These are phyloP conservation scores for Begonia fuchsioides DNA, from an alignment of 306 rosid species.

Conservation along the genomic window DNA sequence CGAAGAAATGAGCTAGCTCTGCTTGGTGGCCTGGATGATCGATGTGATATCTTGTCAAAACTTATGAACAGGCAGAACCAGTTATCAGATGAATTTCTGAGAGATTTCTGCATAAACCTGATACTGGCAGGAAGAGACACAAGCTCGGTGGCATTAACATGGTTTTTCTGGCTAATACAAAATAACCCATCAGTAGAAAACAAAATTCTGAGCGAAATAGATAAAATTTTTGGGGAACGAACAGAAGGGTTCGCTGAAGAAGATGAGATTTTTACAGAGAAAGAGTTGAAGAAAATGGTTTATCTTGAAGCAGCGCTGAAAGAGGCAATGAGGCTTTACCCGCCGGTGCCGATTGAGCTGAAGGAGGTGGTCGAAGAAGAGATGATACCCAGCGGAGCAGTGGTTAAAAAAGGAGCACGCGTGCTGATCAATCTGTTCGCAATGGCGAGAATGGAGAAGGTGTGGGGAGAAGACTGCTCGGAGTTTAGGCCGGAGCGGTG, in stretches of 20 bases:
- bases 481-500: constrained; percentile 40
- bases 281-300: constrained; percentile 28
- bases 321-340: constrained; percentile 33
- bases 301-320: constrained; percentile 29
- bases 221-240: constrained; percentile 6
- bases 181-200: constrained; percentile 12
- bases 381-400: constrained; percentile 23
- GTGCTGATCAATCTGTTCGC: constrained; percentile 18
- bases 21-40: constrained; percentile 5
- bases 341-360: constrained; percentile 31
- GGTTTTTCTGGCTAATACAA: constrained; percentile 38
- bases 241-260: neutral
- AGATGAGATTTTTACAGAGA: constrained; percentile 10
- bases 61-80: constrained; percentile 7
- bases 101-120: constrained; percentile 28
- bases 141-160: constrained; percentile 30
- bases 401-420: constrained; percentile 18
- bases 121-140: constrained; percentile 41
- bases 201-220: constrained; percentile 16
- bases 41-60: constrained; percentile 25
- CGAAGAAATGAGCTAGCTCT: constrained; percentile 9
- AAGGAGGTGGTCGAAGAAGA: constrained; percentile 25
- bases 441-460: constrained; percentile 25
- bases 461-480: constrained; percentile 37
- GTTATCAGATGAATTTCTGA: constrained; percentile 14